A percentile compares a stretch with the other conserved stretches of the same genome.
phyloP scores from a whole-genome alignment of 2,329 filamentous ascomycete species.

The Leptodontidium sp. region DNA sequence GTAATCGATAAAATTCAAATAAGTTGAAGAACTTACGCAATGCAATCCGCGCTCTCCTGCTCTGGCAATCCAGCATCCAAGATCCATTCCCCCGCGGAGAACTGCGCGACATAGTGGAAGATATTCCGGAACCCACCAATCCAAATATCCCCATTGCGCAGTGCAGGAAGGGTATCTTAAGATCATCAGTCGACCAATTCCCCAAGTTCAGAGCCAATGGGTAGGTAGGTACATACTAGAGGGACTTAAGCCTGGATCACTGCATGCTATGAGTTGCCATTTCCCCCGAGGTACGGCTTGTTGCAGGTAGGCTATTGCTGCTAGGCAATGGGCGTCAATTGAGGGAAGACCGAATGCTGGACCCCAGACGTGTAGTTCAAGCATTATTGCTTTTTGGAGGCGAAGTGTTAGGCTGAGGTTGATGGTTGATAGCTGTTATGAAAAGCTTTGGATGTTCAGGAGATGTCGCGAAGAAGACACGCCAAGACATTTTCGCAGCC shows the following conservation, averaged over 20 bases:
- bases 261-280: constrained; percentile 78
- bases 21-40: constrained; percentile 51
- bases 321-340: constrained; percentile 90
- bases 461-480: neutral
- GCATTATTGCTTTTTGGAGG: constrained; percentile 48
- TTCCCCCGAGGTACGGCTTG: constrained; percentile 63
- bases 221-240: constrained; percentile 63
- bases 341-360: constrained; percentile 89
- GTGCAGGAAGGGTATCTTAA: constrained; percentile 63
- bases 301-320: constrained; percentile 79
- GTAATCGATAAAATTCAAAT: neutral
- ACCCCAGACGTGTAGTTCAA: constrained; percentile 90
- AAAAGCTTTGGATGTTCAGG: neutral
- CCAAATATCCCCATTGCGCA: constrained; percentile 62
- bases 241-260: constrained; percentile 75
- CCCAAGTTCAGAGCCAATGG: neutral
- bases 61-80: constrained; percentile 54
- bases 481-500: constrained; percentile 11
- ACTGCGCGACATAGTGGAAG: constrained; percentile 55
- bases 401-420: neutral
- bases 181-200: constrained; percentile 19
- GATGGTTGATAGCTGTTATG: neutral
- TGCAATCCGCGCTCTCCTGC: constrained; percentile 55
- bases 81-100: constrained; percentile 56
- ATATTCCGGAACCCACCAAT: constrained; percentile 62